Evolutionary conservation across 768 basidiomycete species (phyloP).

Genomic region (Pleurotus pulmonarius): DNA sequence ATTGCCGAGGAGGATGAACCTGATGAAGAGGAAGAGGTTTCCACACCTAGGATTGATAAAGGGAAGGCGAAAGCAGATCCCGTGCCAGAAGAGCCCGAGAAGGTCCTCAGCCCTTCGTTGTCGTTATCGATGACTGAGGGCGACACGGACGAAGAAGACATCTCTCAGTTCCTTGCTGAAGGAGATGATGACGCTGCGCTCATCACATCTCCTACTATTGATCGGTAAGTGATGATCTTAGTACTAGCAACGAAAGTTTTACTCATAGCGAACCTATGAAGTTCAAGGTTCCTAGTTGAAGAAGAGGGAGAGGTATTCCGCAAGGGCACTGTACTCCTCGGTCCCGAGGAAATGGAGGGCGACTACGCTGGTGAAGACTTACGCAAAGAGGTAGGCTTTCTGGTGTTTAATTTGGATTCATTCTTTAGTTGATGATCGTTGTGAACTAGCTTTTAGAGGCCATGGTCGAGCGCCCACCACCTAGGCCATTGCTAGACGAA

Average conservation of each 20-base stretch:
- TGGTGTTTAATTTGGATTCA: background rate
- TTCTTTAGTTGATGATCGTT: background rate
- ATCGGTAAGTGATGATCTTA: slow-evolving; percentile 39
- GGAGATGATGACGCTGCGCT: slow-evolving; percentile 24
- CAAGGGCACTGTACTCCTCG: slow-evolving; percentile 78
- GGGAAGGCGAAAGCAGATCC: slow-evolving; percentile 73
- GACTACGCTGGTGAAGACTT: slow-evolving; percentile 89
- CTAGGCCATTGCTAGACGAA: slow-evolving; percentile 65
- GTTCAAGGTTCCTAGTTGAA: slow-evolving; percentile 78
- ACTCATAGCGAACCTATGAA: slow-evolving; percentile 20
- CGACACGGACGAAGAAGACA: slow-evolving; percentile 51
- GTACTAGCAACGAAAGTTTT: background rate
- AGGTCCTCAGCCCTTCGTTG: slow-evolving; percentile 57
- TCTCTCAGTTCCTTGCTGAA: slow-evolving; percentile 27
- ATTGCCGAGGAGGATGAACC: slow-evolving; percentile 8
- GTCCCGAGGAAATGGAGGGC: slow-evolving; percentile 84
- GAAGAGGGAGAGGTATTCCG: slow-evolving; percentile 98
- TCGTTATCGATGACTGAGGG: slow-evolving; percentile 40
- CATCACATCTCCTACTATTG: slow-evolving; percentile 30
- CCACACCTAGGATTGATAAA: slow-evolving; percentile 71
- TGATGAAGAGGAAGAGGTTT: slow-evolving; percentile 29
- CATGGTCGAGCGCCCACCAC: slow-evolving; percentile 82
- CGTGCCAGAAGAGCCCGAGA: slow-evolving; percentile 64
- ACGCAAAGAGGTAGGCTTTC: slow-evolving; percentile 62
- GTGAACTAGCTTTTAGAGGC: slow-evolving; percentile 68